phyloP scores from a whole-genome alignment of 2,329 filamentous ascomycete genomes.

The Rutstroemia sydowiana region DNA sequence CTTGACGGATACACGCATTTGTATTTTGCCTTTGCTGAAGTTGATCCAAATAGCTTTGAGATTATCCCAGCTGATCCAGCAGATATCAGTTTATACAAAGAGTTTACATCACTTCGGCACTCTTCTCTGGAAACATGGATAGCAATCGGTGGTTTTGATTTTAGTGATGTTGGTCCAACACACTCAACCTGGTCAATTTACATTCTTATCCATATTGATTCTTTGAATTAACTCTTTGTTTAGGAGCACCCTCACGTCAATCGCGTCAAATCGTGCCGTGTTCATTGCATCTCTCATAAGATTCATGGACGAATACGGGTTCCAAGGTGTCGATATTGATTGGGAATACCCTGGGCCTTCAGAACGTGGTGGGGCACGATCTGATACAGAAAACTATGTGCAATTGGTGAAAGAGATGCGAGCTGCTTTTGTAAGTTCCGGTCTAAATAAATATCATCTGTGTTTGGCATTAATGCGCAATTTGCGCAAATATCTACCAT shows the following conservation, averaged over 20 bases:
- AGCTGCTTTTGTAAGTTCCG: neutral
- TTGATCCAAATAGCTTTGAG: conserved; percentile 32
- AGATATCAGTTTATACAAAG: conserved; percentile 6
- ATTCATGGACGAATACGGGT: neutral
- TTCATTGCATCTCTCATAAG: neutral
- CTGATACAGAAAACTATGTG: conserved; percentile 32
- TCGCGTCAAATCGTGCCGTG: conserved; percentile 22
- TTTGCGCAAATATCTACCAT: conserved; percentile 17
- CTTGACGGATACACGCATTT: conserved; percentile 21
- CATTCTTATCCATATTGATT: neutral
- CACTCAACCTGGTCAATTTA: neutral
- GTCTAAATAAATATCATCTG: too few species aligned
- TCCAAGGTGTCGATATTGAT: conserved; percentile 1
- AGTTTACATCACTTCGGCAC: conserved; percentile 13
- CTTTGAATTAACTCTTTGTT: conserved; percentile 17
- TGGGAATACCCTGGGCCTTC: conserved; percentile 22
- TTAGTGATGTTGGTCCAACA: neutral
- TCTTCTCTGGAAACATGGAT: neutral
- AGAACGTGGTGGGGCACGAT: conserved; percentile 32
- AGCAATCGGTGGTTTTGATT: neutral
- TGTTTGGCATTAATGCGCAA: too few species aligned
- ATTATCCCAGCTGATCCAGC: conserved; percentile 22
- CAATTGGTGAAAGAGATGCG: conserved; percentile 17
- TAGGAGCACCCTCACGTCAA: conserved; percentile 10
- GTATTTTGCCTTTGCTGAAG: conserved; percentile 33